Percentiles rank a stretch among this genome's conserved stretches.
Evolutionary conservation across 1,139 yeast species (phyloP).

Genomic region (Kodamaea alishanica): DNA sequence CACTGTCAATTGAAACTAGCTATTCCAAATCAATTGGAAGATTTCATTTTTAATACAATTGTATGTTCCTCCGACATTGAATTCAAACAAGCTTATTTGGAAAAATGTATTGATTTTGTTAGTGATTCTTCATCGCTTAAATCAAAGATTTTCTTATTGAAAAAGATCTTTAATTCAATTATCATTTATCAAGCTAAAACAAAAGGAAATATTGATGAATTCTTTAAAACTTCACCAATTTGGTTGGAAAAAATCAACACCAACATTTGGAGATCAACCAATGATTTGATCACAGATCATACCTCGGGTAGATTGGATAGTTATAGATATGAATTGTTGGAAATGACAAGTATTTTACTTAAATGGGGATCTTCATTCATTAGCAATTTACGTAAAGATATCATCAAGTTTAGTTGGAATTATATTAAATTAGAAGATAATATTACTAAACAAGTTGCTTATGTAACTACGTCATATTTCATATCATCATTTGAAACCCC

Average conservation of each 20-base stretch:
- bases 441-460: slow-evolving; percentile 89
- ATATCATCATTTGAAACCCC: slow-evolving; percentile 90
- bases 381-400: slow-evolving; percentile 71
- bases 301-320: slow-evolving; percentile 71
- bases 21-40: slow-evolving; percentile 49
- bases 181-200: slow-evolving; percentile 59
- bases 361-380: slow-evolving; percentile 63
- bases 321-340: slow-evolving; percentile 74
- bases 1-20: slow-evolving; percentile 45
- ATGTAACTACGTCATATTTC: slow-evolving; percentile 82
- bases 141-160: slow-evolving; percentile 62
- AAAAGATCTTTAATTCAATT: slow-evolving; percentile 62
- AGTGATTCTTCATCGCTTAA: slow-evolving; percentile 41
- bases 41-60: slow-evolving; percentile 54
- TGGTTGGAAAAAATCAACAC: slow-evolving; percentile 67
- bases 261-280: slow-evolving; percentile 69
- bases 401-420: slow-evolving; percentile 93
- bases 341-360: slow-evolving; percentile 73
- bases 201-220: slow-evolving; percentile 45
- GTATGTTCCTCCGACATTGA: slow-evolving; percentile 49
- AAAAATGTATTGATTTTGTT: slow-evolving; percentile 47
- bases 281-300: slow-evolving; percentile 52
- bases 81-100: slow-evolving; percentile 50
- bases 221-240: slow-evolving; percentile 43
- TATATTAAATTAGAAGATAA: slow-evolving; percentile 86